Conservation (phyloP, 2,329 filamentous ascomycete species). For the Paecilomyces niveus region DNA sequence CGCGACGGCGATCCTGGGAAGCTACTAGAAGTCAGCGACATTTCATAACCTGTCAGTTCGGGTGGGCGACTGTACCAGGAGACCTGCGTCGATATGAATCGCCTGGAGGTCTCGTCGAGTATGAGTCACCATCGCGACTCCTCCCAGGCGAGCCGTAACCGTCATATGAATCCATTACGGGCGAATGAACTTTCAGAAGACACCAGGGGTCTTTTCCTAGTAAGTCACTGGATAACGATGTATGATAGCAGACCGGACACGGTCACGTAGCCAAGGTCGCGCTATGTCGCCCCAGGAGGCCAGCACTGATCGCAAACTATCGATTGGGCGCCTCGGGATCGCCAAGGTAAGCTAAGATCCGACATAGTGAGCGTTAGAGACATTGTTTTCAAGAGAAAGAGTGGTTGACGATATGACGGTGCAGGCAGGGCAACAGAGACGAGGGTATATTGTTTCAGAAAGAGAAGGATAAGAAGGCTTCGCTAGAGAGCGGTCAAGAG, state of each 20-base stretch:
- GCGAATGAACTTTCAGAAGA: not conserved
- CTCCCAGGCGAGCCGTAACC: constrained; percentile 39
- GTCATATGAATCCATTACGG: constrained; percentile 41
- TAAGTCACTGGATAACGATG: not conserved
- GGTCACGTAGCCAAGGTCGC: not conserved
- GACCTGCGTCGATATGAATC: constrained; percentile 41
- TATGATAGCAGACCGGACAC: constrained; percentile 1
- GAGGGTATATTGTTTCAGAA: constrained; percentile 9
- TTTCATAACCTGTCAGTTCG: not conserved
- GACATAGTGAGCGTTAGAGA: constrained; percentile 32
- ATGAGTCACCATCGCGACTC: constrained; percentile 33
- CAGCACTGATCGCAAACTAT: constrained; percentile 4
- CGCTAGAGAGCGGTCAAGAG: constrained; percentile 10
- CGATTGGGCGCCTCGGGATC: constrained; percentile 3
- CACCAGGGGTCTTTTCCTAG: not conserved
- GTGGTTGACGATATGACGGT: not conserved
- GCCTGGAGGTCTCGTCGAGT: constrained; percentile 22
- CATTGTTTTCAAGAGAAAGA: constrained; percentile 8
- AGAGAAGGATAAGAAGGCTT: constrained; percentile 10
- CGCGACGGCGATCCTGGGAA: constrained; percentile 38
- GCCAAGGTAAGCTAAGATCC: constrained; percentile 26
- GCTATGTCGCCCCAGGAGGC: constrained; percentile 6
- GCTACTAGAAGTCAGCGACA: constrained; percentile 10
- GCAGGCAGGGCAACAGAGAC: constrained; percentile 1
- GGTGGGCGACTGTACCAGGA: constrained; percentile 30